Evolutionary conservation across 1,139 yeast genomes (phyloP), one percentile per base, ranked within the genome.

Genomic region (Ogataea hybrid): DNA sequence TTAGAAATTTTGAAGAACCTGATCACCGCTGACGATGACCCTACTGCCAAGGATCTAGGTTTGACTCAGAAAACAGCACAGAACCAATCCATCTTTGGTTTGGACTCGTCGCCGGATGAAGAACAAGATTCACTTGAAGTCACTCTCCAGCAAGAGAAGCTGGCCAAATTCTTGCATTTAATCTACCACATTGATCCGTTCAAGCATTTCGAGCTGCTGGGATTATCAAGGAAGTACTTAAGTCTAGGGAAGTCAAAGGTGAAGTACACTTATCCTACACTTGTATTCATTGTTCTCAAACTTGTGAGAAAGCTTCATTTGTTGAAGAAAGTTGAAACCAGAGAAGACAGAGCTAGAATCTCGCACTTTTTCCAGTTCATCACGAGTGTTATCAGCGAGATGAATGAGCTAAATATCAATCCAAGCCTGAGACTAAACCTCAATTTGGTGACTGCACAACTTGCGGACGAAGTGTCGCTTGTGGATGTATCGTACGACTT

Each of bases 401-500:
- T 90, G 44, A 47, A 82, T 75, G 57, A 70, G 71, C 37, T 49
- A 22, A 43, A 43, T 14, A 35, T 47, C 28, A 37, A 43, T 21
- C 54, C 59, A 15, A 40, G 48, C 6, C 46, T 53, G 12, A 46
- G 75, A 58, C 56, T 81, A 68, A 56, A 73, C 61, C 49, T 71
- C 38, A 65, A 81, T 54, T 62, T 82, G 45, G 69, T 75, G 44
- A 71, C 79, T 29, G 88, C 88, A 0, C 63, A 75, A 2, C 66
- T 86, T 3, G 92, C 97, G 0, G 96, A 92, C 62, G 94, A 85
- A 59, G 70, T 84, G 28, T 69, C 65, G 4, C 56, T 74, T 11
- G 77, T 74, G 39, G 86, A 79, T 43, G 79, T 87, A 28, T 72
- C 92, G n/a, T 87, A 86, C 63, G 98, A 92, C 63, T 81, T 88